A percentile compares a stretch with the other conserved stretches of the same genome.
Conservation (phyloP, 139 green algal species). For the Zygnema circumcarinatum region DNA sequence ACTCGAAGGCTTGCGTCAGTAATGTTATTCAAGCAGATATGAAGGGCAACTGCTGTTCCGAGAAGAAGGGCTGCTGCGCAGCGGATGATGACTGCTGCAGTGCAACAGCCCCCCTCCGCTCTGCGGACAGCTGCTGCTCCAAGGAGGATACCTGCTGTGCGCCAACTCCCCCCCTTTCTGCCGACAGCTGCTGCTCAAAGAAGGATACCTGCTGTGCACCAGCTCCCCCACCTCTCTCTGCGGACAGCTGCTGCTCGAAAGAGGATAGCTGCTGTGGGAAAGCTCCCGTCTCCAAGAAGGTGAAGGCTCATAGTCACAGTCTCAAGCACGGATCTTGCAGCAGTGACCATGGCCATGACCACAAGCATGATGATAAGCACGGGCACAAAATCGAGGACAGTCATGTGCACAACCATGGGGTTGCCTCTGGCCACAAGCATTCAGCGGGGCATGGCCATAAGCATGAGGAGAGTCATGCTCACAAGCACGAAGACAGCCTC, state of each 20-base stretch:
- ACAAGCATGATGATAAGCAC: no score
- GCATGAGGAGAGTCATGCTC: background rate
- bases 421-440: no score
- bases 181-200: background rate
- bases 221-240: no score
- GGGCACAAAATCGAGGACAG: no score
- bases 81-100: background rate
- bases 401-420: no score
- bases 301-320: no score
- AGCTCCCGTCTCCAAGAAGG: no score
- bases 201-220: background rate
- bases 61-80: background rate
- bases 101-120: background rate
- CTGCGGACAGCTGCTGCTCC: background rate
- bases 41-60: no score
- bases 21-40: background rate
- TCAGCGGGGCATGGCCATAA: background rate
- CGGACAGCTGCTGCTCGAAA: background rate
- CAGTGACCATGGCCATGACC: no score
- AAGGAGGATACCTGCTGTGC: background rate
- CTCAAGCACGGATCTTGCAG: no score
- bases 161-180: no score
- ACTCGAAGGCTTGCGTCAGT: background rate
- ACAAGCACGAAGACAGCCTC: no score
- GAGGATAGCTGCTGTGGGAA: background rate